Conservation (phyloP, 2,329 filamentous ascomycete species). For the Paradendryphiella salina region DNA sequence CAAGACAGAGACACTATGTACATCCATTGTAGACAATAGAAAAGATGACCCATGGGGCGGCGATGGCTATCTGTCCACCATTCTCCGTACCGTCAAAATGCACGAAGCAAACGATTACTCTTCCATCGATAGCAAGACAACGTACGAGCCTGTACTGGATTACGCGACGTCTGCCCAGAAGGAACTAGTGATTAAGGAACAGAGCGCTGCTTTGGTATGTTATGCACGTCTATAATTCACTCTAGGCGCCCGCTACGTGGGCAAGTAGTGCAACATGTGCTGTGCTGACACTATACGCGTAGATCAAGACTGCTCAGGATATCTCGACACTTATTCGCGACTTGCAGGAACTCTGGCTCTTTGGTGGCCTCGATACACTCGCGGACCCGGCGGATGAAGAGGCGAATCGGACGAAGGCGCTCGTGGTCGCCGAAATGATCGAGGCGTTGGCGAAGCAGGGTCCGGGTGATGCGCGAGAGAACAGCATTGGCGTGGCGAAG, state of each 20-base stretch:
- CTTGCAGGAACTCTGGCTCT: constrained; percentile 69
- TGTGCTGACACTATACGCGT: not conserved
- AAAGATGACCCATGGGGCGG: constrained; percentile 28
- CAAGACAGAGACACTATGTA: constrained; percentile 47
- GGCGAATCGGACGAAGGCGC: constrained; percentile 22
- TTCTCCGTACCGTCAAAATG: constrained; percentile 57
- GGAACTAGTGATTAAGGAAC: constrained; percentile 61
- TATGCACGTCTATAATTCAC: not conserved
- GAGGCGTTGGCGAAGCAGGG: constrained; percentile 27
- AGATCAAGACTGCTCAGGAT: constrained; percentile 65
- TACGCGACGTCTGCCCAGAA: constrained; percentile 60
- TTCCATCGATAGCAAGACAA: constrained; percentile 8
- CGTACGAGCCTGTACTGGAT: constrained; percentile 48
- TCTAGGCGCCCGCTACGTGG: not conserved
- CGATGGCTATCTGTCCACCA: constrained; percentile 55
- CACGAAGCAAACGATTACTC: constrained; percentile 44
- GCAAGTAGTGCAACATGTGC: not conserved
- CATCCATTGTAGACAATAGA: constrained; percentile 53
- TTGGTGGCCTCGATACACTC: constrained; percentile 65
- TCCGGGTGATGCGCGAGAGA: constrained; percentile 6
- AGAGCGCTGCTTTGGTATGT: constrained; percentile 61
- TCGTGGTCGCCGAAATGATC: constrained; percentile 28
- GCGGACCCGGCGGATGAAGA: constrained; percentile 35
- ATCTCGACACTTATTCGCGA: constrained; percentile 62
- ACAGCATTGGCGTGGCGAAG: not conserved